Base-by-base conservation (phyloP, 2,329 filamentous ascomycete genomes). In the Aureobasidium sp. region DNA sequence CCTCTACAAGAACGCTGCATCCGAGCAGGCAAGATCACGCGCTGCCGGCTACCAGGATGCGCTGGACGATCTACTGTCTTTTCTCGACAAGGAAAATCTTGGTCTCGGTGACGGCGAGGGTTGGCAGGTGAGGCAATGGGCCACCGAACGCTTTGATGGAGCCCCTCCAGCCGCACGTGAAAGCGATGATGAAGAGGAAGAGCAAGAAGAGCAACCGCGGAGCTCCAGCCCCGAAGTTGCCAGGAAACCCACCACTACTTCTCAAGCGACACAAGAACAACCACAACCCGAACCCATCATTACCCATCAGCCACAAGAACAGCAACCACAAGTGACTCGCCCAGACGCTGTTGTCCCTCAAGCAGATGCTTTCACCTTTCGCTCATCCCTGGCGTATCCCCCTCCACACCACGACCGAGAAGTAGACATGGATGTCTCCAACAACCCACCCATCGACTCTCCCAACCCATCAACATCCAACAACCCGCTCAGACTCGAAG, bases 11-110 rank as follows among this genome's bases (percentile, higher is more conserved):
- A 92, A 87, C 42, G 93, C 93, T 3, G 88, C 90, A 14, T 81
- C 85, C 35, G 89, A 90, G 53, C 87, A 94, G 72, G 81, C 87
- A 54, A 86, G 87, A 69, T 86, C 91, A 50, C 85, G 90, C 54
- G 78, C 84, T 56, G 87, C 92, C 42, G 94, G 94, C 29, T 97
- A 97, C 69, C 92, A 97, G 73, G 92, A 97, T 71, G 95, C 92
- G 40, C 79, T 99, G 40, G 91, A 97, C 66, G 93, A 97, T 67
- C 79, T 99, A 5, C 77, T 97, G n/a, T 76, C 81, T 17, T 95
- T 96, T 67, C 78, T 97, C 60, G 92, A 97, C 72, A 88, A 85
- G 70, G 86, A 91, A 70, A 85, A 90, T 66, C 80, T 96, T 61
- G 91, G 90, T 0, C 72, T 94, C 14, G 83, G 82, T 52, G 89